Evolutionary conservation across 2,329 filamentous ascomycete species (phyloP), one percentile per base, ranked within the genome.

Genomic region (Penicillium sp.): DNA sequence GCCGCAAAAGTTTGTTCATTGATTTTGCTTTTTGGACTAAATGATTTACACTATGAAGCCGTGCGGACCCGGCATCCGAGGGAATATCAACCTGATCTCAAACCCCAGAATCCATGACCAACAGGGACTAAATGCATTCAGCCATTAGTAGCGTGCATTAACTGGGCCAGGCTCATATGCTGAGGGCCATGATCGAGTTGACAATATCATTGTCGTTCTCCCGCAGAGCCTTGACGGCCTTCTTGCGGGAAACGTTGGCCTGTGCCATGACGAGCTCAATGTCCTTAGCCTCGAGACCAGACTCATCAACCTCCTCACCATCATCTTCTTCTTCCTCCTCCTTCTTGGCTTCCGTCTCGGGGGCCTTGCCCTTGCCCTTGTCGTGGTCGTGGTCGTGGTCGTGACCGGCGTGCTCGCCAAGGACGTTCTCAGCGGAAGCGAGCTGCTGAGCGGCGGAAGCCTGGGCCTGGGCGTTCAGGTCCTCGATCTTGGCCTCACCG

Each of bases 151-250:
- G 64, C 62, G 55, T 64, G 59, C 60, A 64, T 61, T 67, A 69
- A 64, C 55, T 58, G 38, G 58, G 54, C 61, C 62, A 65, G 67
- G 64, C 66, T 78, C 70, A 93, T 86, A 92, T 89, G 85, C 91
- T 93, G 80, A 99, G 84, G 72, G 94, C 93, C 95, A 99, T 99
- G 85, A 99, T 99, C 74, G 95, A 97, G 87, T 99, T 99, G 86
- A 99, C 95, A 84, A 99, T 99, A 79, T 99, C 95, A 77, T 98
- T 97, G 84, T 98, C 94, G 79, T 99, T 99, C 86, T 98, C 95
- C 86, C 81, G 81, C 52, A 99, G 87, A 61, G 96, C 95, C 85
- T 98, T 99, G 85, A 99, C 88, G 65, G 95, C 95, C 89, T 98
- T 98, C 85, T 96, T 97, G 81, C 95, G 88, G 73, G 92, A 97